Conservation (phyloP, 2,329 filamentous ascomycete species). For the Fusarium sp. region DNA sequence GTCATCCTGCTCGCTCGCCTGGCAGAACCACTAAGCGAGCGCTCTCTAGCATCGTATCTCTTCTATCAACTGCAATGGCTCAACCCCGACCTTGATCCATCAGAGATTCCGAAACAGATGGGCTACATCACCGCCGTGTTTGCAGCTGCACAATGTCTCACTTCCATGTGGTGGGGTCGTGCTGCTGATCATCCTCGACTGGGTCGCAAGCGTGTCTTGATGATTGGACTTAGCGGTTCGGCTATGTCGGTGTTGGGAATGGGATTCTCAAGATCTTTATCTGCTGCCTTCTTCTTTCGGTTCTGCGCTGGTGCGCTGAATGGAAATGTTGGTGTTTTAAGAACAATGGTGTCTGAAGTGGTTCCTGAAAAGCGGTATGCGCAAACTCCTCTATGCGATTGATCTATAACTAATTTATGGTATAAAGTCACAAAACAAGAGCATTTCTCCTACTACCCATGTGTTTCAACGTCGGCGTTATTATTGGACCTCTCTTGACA, state of each 20-base stretch:
- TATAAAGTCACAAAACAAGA: constrained; percentile 69
- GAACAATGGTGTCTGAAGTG: constrained; percentile 68
- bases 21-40: constrained; percentile 85
- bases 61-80: constrained; percentile 92
- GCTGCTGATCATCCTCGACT: constrained; percentile 71
- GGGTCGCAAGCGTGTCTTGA: constrained; percentile 81
- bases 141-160: constrained; percentile 83
- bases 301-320: constrained; percentile 78
- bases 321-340: constrained; percentile 78
- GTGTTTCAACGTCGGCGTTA: constrained; percentile 77
- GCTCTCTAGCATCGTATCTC: constrained; percentile 80
- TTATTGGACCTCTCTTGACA: constrained; percentile 76
- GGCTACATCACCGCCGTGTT: constrained; percentile 84
- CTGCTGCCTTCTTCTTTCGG: constrained; percentile 78
- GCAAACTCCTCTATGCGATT: rapidly evolving
- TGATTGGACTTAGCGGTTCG: constrained; percentile 80
- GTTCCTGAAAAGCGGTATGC: constrained; percentile 25
- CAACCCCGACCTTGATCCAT: constrained; percentile 61
- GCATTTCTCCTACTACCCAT: constrained; percentile 83
- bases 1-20: constrained; percentile 83
- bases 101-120: constrained; percentile 80
- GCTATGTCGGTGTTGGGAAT: constrained; percentile 61
- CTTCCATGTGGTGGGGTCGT: constrained; percentile 84
- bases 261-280: constrained; percentile 72
- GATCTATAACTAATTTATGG: rapidly evolving